Evolutionary conservation across 169 alveolate species (phyloP).

Genomic region (Cryptosporidium muris): DNA sequence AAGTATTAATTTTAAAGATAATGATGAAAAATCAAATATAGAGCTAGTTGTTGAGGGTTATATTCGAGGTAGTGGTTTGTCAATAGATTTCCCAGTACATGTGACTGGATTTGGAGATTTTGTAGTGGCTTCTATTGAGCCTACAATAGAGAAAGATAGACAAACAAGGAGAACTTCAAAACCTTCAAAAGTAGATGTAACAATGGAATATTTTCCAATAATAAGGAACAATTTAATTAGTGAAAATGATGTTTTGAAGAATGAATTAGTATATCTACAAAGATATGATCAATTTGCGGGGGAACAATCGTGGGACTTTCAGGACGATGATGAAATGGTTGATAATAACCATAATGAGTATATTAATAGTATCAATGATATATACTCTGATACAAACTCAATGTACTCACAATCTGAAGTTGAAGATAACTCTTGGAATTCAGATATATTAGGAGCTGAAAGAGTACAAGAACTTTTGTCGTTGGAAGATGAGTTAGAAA

Average conservation of each 20-base stretch:
- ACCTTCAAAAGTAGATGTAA: conserved; percentile 3
- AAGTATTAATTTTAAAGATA: conserved; percentile 2
- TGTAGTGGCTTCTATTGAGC: conserved; percentile 73
- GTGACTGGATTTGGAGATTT: conserved; percentile 83
- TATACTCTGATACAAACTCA: background rate
- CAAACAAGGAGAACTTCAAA: background rate
- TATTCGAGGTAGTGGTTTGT: conserved; percentile 77
- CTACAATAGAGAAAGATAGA: background rate
- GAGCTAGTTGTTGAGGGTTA: conserved; percentile 78
- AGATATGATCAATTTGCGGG: conserved; percentile 76
- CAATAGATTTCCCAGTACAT: conserved; percentile 78
- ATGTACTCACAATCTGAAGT: background rate
- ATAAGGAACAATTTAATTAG: conserved; percentile 27
- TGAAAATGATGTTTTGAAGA: conserved; percentile 19
- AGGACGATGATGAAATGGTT: conserved; percentile 75
- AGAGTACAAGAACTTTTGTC: too few relatives aligned
- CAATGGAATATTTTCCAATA: conserved; percentile 33
- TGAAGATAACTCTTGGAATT: too few relatives aligned
- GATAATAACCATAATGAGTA: background rate
- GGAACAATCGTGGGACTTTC: conserved; percentile 80
- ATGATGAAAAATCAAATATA: background rate
- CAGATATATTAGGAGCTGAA: too few relatives aligned
- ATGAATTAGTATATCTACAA: background rate
- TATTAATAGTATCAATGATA: too few relatives aligned
- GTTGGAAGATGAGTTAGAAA: background rate